Conservation (phyloP, 257 asterid genomes). For the Ligustrum vulgare region DNA sequence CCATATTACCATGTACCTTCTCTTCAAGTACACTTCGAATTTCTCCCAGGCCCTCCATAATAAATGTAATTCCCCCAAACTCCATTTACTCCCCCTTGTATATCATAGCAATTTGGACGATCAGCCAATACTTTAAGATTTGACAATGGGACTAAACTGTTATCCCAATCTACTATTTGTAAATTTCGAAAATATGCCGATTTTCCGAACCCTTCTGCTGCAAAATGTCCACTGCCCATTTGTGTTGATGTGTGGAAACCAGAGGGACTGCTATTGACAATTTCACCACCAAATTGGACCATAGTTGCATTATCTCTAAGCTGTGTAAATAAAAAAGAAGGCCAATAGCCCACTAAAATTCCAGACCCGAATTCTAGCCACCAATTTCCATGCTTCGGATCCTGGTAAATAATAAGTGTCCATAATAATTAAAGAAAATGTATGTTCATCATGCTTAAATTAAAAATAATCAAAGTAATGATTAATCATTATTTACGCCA, state of each 20-base stretch:
- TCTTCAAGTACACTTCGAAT: slow-evolving; percentile 40
- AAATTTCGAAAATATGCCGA: slow-evolving; percentile 52
- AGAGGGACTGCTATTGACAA: slow-evolving; percentile 35
- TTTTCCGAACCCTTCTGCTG: slow-evolving; percentile 50
- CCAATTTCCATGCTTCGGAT: slow-evolving; percentile 61
- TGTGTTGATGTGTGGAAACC: slow-evolving; percentile 54
- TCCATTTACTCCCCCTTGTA: slow-evolving; percentile 42
- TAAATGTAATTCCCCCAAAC: slow-evolving; percentile 62
- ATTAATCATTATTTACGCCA: no score
- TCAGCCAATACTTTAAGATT: slow-evolving; percentile 46
- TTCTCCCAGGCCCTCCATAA: slow-evolving; percentile 63
- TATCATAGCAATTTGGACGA: slow-evolving; percentile 49
- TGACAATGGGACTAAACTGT: slow-evolving; percentile 44
- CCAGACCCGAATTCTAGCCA: slow-evolving; percentile 60
- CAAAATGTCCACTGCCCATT: slow-evolving; percentile 66
- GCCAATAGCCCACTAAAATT: slow-evolving; percentile 51
- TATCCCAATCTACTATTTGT: slow-evolving; percentile 56
- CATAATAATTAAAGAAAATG: no score
- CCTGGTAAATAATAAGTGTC: slow-evolving; percentile 24
- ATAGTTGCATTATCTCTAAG: slow-evolving; percentile 43
- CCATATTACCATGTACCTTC: background rate
- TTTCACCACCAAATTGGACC: slow-evolving; percentile 61
- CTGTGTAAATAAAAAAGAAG: slow-evolving; percentile 45
- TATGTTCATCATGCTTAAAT: no score
- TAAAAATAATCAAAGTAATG: no score